Percentiles rank a stretch among this genome's conserved stretches.
Conservation (phyloP, 2,329 filamentous ascomycete genomes). For the Ceratocystis alfenasii region DNA sequence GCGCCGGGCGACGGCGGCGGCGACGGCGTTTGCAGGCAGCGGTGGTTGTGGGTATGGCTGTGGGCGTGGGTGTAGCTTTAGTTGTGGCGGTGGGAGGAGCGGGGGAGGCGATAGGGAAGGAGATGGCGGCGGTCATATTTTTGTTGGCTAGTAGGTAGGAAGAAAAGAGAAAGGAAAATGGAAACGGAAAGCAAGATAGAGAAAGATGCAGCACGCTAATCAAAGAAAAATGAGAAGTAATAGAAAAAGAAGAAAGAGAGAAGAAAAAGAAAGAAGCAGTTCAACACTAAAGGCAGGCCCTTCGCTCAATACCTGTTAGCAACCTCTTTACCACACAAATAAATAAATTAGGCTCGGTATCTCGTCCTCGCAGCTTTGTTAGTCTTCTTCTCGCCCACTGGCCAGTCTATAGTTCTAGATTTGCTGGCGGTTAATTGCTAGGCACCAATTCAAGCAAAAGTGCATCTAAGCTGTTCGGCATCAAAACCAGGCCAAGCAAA, state of each 20-base stretch:
- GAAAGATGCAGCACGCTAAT: not conserved
- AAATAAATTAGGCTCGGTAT: too few relatives aligned
- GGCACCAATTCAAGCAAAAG: not conserved
- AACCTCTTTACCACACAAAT: too few relatives aligned
- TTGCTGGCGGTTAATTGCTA: not conserved
- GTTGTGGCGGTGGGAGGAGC: slow-evolving; percentile 38
- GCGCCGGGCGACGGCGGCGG: slow-evolving; percentile 60
- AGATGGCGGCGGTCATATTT: slow-evolving; percentile 32
- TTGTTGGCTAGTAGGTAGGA: not conserved
- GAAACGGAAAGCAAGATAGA: not conserved
- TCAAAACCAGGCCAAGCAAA: slow-evolving; percentile 8
- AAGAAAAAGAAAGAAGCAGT: not conserved
- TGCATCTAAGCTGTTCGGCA: not conserved
- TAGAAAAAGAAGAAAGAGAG: not conserved
- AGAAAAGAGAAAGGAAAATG: not conserved
- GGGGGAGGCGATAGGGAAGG: slow-evolving; percentile 33
- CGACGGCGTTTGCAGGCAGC: slow-evolving; percentile 43
- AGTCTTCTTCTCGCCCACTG: not conserved
- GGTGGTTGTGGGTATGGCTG: slow-evolving; percentile 31
- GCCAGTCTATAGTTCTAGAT: not conserved
- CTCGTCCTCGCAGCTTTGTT: not conserved
- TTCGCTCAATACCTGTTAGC: too few relatives aligned
- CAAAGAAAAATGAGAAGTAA: not conserved
- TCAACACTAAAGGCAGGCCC: not conserved
- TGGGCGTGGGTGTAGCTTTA: slow-evolving; percentile 26